Evolutionary conservation across 2,329 filamentous ascomycete species (phyloP).

Genomic region (Xylariaceae sp.): DNA sequence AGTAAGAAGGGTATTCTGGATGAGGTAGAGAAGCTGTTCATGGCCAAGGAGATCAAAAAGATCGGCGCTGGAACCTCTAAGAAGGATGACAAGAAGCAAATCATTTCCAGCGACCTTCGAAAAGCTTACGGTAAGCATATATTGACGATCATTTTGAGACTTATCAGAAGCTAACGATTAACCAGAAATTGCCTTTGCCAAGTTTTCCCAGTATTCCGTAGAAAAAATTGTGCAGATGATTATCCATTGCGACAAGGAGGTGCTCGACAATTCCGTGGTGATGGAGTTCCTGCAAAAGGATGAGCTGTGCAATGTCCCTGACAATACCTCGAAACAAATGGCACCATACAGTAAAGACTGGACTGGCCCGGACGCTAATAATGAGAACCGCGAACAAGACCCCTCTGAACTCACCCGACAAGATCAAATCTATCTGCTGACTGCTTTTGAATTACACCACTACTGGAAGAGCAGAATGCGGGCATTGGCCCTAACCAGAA

Average conservation of each 20-base stretch:
- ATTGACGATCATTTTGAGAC: neutral
- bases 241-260: conserved; percentile 89
- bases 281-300: conserved; percentile 97
- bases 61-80: conserved; percentile 72
- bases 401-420: conserved; percentile 87
- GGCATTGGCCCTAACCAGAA: conserved; percentile 81
- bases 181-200: conserved; percentile 83
- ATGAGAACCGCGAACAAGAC: conserved; percentile 80
- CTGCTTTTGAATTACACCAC: conserved; percentile 90
- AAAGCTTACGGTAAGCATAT: conserved; percentile 73
- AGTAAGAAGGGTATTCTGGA: conserved; percentile 94
- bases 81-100: conserved; percentile 95
- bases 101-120: conserved; percentile 88
- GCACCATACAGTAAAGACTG: conserved; percentile 96
- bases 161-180: conserved; percentile 35
- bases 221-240: conserved; percentile 91
- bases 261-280: conserved; percentile 85
- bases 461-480: conserved; percentile 99
- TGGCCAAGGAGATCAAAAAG: conserved; percentile 94
- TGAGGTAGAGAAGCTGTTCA: conserved; percentile 95
- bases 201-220: conserved; percentile 82
- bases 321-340: conserved; percentile 88
- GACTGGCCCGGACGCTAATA: conserved; percentile 83
- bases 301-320: conserved; percentile 88
- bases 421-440: conserved; percentile 93